A percentile compares a stretch with the other conserved stretches of the same genome.
These are phyloP conservation scores for Entonaema liquescens DNA, from an alignment of 495 filamentous ascomycete species.

Conservation along the genomic window DNA sequence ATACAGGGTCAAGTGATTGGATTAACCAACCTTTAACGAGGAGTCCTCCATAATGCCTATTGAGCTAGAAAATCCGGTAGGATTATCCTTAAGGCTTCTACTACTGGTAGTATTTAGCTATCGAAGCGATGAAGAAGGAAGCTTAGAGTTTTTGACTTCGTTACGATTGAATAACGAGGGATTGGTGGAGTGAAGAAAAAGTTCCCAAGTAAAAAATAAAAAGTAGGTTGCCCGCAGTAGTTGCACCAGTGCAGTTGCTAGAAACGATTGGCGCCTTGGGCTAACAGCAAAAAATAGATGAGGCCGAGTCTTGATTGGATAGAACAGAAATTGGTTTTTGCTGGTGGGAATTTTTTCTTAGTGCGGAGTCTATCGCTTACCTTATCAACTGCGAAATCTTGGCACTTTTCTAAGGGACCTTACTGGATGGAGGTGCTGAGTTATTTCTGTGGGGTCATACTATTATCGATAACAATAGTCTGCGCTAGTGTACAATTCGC, in stretches of 20 bases:
- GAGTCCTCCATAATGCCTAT: conserved; percentile 46
- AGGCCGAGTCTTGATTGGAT: conserved; percentile 35
- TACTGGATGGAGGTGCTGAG: neutral
- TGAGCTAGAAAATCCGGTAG: neutral
- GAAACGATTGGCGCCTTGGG: neutral
- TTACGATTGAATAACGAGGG: conserved; percentile 10
- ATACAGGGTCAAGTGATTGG: conserved; percentile 11
- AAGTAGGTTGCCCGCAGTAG: conserved; percentile 22
- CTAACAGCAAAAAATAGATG: conserved; percentile 5
- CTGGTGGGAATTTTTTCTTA: conserved; percentile 37
- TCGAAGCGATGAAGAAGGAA: neutral
- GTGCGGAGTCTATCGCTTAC: conserved; percentile 43
- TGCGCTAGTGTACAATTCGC: too few species aligned
- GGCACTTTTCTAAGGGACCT: conserved; percentile 32
- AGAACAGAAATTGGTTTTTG: conserved; percentile 24
- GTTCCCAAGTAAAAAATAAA: neutral
- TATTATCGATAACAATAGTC: conserved; percentile 3
- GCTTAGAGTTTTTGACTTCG: conserved; percentile 1
- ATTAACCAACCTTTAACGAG: conserved; percentile 48
- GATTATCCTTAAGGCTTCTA: neutral
- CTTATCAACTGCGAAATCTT: conserved; percentile 43
- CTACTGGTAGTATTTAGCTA: neutral
- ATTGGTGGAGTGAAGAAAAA: conserved; percentile 21
- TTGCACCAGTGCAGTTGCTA: conserved; percentile 8
- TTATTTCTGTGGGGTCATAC: conserved; percentile 7